Evolutionary conservation across 306 rosid species (phyloP), one percentile per base, ranked within the genome.

Genomic region (Vigna radiata): DNA sequence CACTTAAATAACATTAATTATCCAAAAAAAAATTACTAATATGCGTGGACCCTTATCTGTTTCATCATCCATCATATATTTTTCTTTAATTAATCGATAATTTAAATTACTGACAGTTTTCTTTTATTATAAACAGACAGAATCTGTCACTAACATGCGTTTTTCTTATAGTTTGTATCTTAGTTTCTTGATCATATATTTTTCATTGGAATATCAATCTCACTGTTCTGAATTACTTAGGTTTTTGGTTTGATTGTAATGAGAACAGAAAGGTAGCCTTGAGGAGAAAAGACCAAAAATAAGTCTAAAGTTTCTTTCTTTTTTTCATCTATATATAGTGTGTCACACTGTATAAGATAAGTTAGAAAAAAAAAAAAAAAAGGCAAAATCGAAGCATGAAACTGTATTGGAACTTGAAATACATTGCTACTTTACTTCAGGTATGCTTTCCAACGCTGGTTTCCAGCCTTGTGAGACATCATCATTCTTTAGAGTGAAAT

Each of bases 361-460:
- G 58, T 25, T 17, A 37, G 27, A 16, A 69, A 48, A 59, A 46
- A 31, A 16, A 69, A 48, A 59, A 46, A 31, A 31, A 33, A 29
- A 29, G 19, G 31, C 44, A 58, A 76, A 48, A 77, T 10, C 53
- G 50, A 8, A 68, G 27, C 23, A 55, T 36, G 73, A 77, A 44
- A 68, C 21, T 33, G 36, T 18, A 72, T 37, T 39, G 44, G 6
- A n/a, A 73, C 31, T 27, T 73, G 4, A 12, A 72, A 62, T 12
- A 21, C 31, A 64, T 49, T 84, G 75, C 88, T 89, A 90, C 83
- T 84, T 84, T 61, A 84, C 68, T 94, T 94, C 98, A 8, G 97
- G 84, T 87, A 94, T 91, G 82, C 88, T 91, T 78, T 91, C 85
- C 23, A 94, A 86, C 12, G 11, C 88, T 46, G 98, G 97, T 77